Percentiles rank a stretch among this genome's conserved stretches.
Conservation (phyloP, 2,329 filamentous ascomycete genomes). For the Colletotrichum limetticola region DNA sequence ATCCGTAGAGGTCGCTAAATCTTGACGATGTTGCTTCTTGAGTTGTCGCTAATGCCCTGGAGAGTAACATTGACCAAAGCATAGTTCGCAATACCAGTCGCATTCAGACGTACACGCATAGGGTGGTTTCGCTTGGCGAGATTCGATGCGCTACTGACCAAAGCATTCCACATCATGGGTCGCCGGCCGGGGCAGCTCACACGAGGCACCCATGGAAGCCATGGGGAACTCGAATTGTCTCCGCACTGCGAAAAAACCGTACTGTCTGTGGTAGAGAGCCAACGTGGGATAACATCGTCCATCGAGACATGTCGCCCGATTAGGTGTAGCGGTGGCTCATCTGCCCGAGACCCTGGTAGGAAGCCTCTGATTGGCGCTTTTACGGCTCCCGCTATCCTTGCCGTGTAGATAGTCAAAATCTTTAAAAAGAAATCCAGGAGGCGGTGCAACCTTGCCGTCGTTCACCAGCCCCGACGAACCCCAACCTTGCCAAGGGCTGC, state of each 20-base stretch:
- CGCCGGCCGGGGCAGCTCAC: conserved; percentile 5
- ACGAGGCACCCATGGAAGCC: background rate
- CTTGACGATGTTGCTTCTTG: conserved; percentile 1
- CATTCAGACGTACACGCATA: conserved; percentile 10
- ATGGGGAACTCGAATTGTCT: background rate
- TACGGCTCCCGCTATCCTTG: conserved; percentile 33
- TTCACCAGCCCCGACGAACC: conserved; percentile 28
- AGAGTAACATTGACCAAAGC: conserved; percentile 3
- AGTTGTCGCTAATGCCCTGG: background rate
- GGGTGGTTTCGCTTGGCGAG: conserved; percentile 26
- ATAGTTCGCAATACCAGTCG: conserved; percentile 16
- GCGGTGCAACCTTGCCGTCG: conserved; percentile 33
- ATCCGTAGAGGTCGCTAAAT: background rate
- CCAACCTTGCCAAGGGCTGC: conserved; percentile 28
- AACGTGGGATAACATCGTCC: conserved; percentile 16
- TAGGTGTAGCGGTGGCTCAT: conserved; percentile 35
- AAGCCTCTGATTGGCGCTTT: conserved; percentile 27
- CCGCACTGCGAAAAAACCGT: background rate
- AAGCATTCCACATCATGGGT: conserved; percentile 14
- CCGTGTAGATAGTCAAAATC: conserved; percentile 33
- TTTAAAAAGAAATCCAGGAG: conserved; percentile 36
- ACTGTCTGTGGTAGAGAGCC: background rate
- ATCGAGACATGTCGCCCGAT: conserved; percentile 35
- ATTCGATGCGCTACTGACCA: conserved; percentile 2
- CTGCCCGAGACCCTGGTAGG: conserved; percentile 10